Evolutionary conservation across 148 eudicot species (phyloP), one percentile per base, ranked within the genome.

Genomic region (Camellia japonica): DNA sequence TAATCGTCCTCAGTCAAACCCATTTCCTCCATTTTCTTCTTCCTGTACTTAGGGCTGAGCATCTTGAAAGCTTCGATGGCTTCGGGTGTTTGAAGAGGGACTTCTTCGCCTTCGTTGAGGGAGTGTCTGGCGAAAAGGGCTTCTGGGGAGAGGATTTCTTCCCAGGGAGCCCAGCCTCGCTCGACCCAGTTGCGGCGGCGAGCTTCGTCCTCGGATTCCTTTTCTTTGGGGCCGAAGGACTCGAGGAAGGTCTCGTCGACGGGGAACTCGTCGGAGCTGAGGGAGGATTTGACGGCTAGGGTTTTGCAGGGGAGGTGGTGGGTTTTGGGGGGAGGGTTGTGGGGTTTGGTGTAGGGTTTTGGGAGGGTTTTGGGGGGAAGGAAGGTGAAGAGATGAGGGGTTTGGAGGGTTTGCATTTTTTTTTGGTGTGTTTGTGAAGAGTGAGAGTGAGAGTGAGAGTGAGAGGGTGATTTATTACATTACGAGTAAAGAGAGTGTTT

Each of bases 111-210:
- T 68, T 97, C 99, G 64, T 91, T 90, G 7, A 97, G 87, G 5
- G 98, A 87, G 7, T 85, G 82, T 4, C 90, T 56, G 6, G 99
- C 99, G 68, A 97, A 97, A 63, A 88, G 90, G 8, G 90, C 99
- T 81, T 97, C 99, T 0, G 97, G 97, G 6, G 93, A 74, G 23
- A 94, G 87, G 58, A 97, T 92, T 72, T 94, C 98, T 54, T 97
- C 99, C 99, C 99, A 97, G 0, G 99, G 99, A 9, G 99, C 99
- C 99, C 99, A 97, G 0, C 95, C 98, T 0, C 94, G 87, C 8
- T 94, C 94, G 2, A 92, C 79, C 99, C 99, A 97, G 90, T 92
- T 91, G n/a, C 87, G 86, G 59, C 87, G 86, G 1, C 98, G 91
- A 23, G 98, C 98, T 62, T 89, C 95, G 4, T 92, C 95, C 75